Evolutionary conservation across 1,284 basidiomycete genomes (phyloP).

Genomic region (Neotropicomus parvogracilis): DNA sequence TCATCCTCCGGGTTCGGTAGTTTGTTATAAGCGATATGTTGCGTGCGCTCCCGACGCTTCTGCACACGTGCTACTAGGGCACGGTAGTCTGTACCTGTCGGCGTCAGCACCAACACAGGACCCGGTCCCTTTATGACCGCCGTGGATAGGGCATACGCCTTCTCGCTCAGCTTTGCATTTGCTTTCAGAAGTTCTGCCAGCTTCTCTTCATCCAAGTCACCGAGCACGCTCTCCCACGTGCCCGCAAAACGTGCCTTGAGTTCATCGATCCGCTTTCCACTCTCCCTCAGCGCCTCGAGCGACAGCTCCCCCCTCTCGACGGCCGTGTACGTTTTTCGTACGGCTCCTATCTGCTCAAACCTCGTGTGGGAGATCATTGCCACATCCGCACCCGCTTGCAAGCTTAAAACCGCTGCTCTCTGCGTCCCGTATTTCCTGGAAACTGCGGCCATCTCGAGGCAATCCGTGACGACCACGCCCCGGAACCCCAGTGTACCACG

Average conservation of each 20-base stretch:
- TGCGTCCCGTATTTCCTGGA: slow-evolving; percentile 49
- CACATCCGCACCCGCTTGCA: slow-evolving; percentile 62
- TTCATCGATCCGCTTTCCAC: slow-evolving; percentile 42
- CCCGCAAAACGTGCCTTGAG: slow-evolving; percentile 53
- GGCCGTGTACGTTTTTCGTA: slow-evolving; percentile 50
- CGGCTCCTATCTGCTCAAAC: slow-evolving; percentile 47
- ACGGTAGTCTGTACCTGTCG: slow-evolving; percentile 53
- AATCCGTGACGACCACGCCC: slow-evolving; percentile 64
- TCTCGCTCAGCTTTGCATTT: slow-evolving; percentile 41
- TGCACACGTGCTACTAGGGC: slow-evolving; percentile 44
- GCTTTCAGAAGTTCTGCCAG: slow-evolving; percentile 39
- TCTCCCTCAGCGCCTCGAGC: slow-evolving; percentile 37
- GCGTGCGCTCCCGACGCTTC: slow-evolving; percentile 30
- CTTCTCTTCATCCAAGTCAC: slow-evolving; percentile 25
- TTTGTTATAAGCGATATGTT: slow-evolving; percentile 48
- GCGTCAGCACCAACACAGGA: slow-evolving; percentile 50
- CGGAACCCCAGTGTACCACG: slow-evolving; percentile 46
- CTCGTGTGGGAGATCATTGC: slow-evolving; percentile 69
- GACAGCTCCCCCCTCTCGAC: slow-evolving; percentile 41
- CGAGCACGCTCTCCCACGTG: slow-evolving; percentile 42
- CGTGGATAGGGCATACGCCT: slow-evolving; percentile 47
- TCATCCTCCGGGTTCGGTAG: slow-evolving; percentile 9
- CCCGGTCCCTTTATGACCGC: slow-evolving; percentile 44
- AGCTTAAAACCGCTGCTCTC: slow-evolving; percentile 50
- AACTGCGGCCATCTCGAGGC: slow-evolving; percentile 69